These are phyloP conservation scores for Talaromyces sp. DNA, from an alignment of 2,329 filamentous ascomycete species.

Conservation along the genomic window DNA sequence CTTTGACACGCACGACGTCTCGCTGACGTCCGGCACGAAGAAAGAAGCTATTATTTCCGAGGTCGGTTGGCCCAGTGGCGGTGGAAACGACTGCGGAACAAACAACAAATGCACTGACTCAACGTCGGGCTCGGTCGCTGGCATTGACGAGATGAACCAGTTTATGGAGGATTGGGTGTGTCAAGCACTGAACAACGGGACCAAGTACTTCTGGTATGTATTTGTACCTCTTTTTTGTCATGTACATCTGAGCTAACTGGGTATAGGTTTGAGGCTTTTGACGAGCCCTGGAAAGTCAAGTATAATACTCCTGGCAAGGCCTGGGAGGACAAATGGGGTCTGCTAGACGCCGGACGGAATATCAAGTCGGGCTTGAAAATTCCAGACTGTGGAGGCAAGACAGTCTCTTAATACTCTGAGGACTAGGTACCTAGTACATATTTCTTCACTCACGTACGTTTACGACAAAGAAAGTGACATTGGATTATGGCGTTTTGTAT, in stretches of 20 bases:
- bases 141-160: conserved; percentile 73
- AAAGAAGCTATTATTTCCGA: conserved; percentile 81
- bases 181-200: conserved; percentile 70
- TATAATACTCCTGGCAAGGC: conserved; percentile 65
- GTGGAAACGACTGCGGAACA: conserved; percentile 71
- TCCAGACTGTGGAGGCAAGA: conserved; percentile 77
- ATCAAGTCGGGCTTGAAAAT: conserved; percentile 81
- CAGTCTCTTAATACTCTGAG: conserved; percentile 25
- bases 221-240: background rate
- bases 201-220: conserved; percentile 83
- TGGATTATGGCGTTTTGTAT: background rate
- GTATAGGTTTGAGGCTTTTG: conserved; percentile 79
- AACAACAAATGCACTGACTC: conserved; percentile 51
- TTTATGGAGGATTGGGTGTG: conserved; percentile 87
- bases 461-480: background rate
- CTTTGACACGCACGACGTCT: conserved; percentile 66
- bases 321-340: conserved; percentile 95
- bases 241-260: background rate
- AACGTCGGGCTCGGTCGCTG: conserved; percentile 66
- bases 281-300: conserved; percentile 86
- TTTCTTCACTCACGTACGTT: background rate
- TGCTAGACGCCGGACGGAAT: conserved; percentile 79
- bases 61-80: conserved; percentile 82
- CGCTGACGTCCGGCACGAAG: conserved; percentile 54
- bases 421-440: background rate